Evolutionary conservation across 352 stramenopile species (phyloP).

Genomic region (Pythium plurisporium): DNA sequence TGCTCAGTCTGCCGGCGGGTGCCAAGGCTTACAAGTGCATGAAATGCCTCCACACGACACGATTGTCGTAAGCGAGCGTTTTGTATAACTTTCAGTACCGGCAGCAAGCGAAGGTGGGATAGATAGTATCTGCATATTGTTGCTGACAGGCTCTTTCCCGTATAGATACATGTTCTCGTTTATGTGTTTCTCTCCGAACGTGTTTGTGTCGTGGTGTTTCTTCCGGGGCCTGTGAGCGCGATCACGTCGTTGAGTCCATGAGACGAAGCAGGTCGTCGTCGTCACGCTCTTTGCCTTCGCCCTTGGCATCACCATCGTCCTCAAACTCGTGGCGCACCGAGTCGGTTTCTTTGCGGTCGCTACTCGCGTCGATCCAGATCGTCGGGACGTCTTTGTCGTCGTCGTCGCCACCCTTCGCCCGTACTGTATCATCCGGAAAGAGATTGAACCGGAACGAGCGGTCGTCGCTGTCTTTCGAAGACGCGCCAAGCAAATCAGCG

Average conservation of each 20-base stretch:
- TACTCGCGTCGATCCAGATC: conserved; percentile 79
- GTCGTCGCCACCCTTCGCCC: conserved; percentile 38
- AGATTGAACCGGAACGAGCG: conserved; percentile 75
- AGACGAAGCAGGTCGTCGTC: conserved; percentile 80
- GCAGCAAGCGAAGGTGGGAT: not conserved
- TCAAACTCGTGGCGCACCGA: conserved; percentile 61
- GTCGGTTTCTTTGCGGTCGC: conserved; percentile 59
- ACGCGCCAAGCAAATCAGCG: conserved; percentile 69
- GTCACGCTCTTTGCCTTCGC: conserved; percentile 38
- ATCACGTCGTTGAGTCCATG: conserved; percentile 71
- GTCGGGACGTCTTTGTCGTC: conserved; percentile 66
- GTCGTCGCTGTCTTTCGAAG: conserved; percentile 42
- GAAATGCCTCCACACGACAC: conserved; percentile 81
- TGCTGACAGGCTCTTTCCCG: not conserved
- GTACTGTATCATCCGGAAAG: conserved; percentile 54
- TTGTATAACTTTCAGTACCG: not conserved
- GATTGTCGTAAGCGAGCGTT: conserved; percentile 46
- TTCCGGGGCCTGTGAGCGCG: not conserved
- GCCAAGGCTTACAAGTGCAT: conserved; percentile 88
- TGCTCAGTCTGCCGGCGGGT: conserved; percentile 72
- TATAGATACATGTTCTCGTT: conserved; percentile 10
- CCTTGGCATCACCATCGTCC: conserved; percentile 30
- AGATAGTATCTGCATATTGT: not conserved
- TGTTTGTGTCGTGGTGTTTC: not conserved
- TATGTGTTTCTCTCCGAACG: not conserved